Base-by-base conservation (phyloP, 371 early-diverging fungal genomes). In the Apophysomyces sp. region DNA sequence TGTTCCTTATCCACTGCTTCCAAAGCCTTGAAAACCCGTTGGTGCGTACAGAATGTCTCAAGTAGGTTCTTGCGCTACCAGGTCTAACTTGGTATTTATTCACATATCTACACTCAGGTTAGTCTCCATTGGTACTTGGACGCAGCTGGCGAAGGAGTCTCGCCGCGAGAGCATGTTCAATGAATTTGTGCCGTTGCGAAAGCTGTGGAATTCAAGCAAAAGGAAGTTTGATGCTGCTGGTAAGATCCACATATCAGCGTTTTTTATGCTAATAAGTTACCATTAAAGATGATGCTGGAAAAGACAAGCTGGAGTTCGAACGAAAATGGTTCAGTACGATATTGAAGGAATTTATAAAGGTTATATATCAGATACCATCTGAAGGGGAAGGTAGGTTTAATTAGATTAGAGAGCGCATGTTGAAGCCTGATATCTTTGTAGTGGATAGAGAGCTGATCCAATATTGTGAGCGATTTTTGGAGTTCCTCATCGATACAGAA, bases 401-500 rank as follows among this genome's bases (percentile, higher is more conserved):
- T 6, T 60, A 44, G n/a, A n/a, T n/a, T n/a, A n/a, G n/a, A n/a
- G n/a, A n/a, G n/a, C n/a, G n/a, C n/a, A n/a, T n/a, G n/a, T n/a
- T n/a, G n/a, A n/a, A n/a, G n/a, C n/a, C n/a, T n/a, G 9, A 44
- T 16, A 55, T 24, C 9, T 21, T 24, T 52, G 9, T 62, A 82
- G 83, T 66, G 27, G 66, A 72, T 51, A 51, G 62, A 41, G 83
- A 89, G 13, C 56, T 81, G 4, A 67, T 88, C 27, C 70, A 72
- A 24, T 94, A 89, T 57, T 81, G 84, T 60, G 90, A 90, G 54
- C 84, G 93, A 13, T 85, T 88, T 58, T 59, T 96, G 27, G 96
- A 97, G 69, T 80, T 98, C 30, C 63, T 98, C 52, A 89, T 93
- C 18, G 94, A 92, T 63, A 71, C 98, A 24, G 87, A 88, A 65